Conservation (phyloP, 2,329 filamentous ascomycete species). For the Albophoma yamanashiensis region DNA sequence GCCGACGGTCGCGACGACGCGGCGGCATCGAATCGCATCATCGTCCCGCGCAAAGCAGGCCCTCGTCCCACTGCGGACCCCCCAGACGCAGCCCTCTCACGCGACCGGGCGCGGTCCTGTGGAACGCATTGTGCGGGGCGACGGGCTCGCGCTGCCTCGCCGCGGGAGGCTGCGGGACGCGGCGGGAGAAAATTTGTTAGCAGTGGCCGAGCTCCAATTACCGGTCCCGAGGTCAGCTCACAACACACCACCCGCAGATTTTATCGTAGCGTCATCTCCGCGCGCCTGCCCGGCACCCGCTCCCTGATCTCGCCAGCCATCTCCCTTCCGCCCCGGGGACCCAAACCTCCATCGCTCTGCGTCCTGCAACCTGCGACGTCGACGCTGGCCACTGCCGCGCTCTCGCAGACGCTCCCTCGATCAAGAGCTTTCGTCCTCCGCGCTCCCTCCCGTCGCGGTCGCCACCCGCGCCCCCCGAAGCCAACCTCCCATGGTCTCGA, state of each 20-base stretch:
- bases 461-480: conserved; percentile 7
- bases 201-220: not conserved
- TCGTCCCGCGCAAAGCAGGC: not conserved
- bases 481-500: conserved; percentile 21
- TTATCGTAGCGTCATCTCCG: conserved; percentile 2
- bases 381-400: not conserved
- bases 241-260: not conserved
- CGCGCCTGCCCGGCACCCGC: not conserved
- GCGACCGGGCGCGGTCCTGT: not conserved
- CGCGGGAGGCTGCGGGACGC: not conserved
- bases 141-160: not conserved
- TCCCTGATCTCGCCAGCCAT: not conserved
- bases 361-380: not conserved
- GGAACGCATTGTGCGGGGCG: not conserved
- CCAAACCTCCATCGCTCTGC: not conserved
- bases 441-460: not conserved
- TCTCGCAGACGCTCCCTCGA: not conserved
- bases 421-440: not conserved
- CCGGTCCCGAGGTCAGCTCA: not conserved
- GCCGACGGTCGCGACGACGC: not conserved
- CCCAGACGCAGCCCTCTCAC: not conserved
- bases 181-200: not conserved
- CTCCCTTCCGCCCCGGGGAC: not conserved
- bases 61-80: not conserved
- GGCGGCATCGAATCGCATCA: not conserved